phyloP scores from a whole-genome alignment of 345 rosid genomes.

The Sisymbrium altissimum region DNA sequence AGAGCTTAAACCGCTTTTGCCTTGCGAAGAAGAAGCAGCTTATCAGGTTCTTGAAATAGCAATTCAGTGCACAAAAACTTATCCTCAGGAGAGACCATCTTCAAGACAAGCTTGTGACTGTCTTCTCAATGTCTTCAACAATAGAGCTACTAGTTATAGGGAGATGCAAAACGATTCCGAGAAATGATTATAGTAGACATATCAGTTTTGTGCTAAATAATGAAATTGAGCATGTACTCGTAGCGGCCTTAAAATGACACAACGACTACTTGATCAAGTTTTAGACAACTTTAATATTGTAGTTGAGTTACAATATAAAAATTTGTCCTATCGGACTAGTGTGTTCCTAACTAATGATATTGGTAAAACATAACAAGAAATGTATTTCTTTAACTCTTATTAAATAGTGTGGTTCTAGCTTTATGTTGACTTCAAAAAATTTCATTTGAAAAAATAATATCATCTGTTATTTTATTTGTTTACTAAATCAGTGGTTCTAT shows the following conservation, averaged over 20 bases:
- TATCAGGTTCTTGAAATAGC: constrained; percentile 78
- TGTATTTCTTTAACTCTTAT: neutral
- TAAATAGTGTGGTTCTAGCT: neutral
- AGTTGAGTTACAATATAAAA: neutral
- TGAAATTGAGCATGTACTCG: neutral
- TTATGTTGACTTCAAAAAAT: neutral
- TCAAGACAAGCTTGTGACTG: constrained; percentile 65
- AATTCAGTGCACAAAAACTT: constrained; percentile 62
- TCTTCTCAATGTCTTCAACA: constrained; percentile 53
- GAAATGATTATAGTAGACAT: constrained; percentile 5
- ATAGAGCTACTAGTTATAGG: constrained; percentile 37
- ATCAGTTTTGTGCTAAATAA: neutral
- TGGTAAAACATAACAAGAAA: neutral
- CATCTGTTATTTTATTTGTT: neutral
- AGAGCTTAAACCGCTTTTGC: constrained; percentile 46
- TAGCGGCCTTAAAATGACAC: neutral
- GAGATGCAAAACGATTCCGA: constrained; percentile 33
- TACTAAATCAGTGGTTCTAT: neutral
- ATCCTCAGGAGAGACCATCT: constrained; percentile 73
- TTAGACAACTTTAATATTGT: neutral
- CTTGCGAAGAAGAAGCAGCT: constrained; percentile 53
- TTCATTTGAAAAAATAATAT: neutral
- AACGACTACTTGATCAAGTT: neutral
- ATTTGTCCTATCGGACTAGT: neutral
- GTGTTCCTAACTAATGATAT: neutral